Base-by-base conservation (phyloP, 768 basidiomycete genomes). In the Termitomyces titanicus region DNA sequence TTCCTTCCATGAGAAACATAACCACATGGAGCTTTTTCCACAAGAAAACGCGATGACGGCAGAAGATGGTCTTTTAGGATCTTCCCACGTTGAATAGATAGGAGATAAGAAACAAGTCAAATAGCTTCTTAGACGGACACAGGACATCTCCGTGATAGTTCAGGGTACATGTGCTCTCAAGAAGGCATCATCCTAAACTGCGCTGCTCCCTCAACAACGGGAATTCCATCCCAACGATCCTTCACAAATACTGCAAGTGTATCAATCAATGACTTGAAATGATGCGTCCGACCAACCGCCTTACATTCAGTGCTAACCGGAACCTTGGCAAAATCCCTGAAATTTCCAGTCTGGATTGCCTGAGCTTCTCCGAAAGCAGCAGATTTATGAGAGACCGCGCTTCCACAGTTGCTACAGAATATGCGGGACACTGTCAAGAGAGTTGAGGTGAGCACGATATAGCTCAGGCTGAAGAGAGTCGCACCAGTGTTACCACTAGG, bases 301-400 rank as follows among this genome's bases (percentile, higher is more conserved):
- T 61, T 55, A 74, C 72, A 55, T 53, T 74, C 72, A 33, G 65
- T 61, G 13, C 31, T 53, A 44, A 74, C 58, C 1, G 71, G 71
- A 27, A 72, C 54, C 25, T 64, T 56, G 3, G 65, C 65, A 38
- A 71, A 72, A 33, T 65, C 65, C 17, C 45, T 40, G 54, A 74
- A 72, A 60, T 72, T 73, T 12, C 73, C 73, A 2, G 73, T 72
- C 61, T 72, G 73, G 31, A 74, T 66, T 13, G 72, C 73, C 46
- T 70, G 70, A 4, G 59, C 51, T 17, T 73, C 71, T 37, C 71
- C 72, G 34, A 73, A 73, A 7, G 63, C 64, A 31, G 55, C 61
- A 17, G 68, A 69, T 49, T 62, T 66, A 47, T 74, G 73, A n/a
- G 67, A 66, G 24, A 74, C 67, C 29, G 72, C 70, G 46, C 68